Conservation (phyloP, 129 eudicot genomes). For the Arctium lappa region DNA sequence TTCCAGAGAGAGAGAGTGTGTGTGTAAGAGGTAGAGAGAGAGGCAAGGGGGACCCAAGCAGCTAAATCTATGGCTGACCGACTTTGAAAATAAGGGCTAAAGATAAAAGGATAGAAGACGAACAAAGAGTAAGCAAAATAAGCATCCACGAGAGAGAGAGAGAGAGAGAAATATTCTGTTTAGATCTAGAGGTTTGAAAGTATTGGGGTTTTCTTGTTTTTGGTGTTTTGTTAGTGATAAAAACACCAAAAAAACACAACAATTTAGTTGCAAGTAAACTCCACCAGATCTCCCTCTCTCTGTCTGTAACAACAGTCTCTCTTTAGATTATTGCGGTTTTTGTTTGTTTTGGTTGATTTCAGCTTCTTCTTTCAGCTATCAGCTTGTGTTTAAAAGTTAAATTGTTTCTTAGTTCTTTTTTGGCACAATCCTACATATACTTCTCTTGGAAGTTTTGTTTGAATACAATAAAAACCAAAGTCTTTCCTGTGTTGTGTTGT, state of each 20-base stretch:
- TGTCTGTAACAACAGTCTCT: slow-evolving; percentile 33
- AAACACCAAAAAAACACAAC: slow-evolving; percentile 50
- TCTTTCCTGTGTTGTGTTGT: slow-evolving; percentile 41
- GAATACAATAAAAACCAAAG: slow-evolving; percentile 51
- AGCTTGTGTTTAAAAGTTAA: slow-evolving; percentile 16
- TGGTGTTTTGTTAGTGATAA: slow-evolving; percentile 53
- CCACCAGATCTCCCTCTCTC: slow-evolving; percentile 49
- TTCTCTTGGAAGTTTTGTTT: slow-evolving; percentile 40
- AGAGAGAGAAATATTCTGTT: slow-evolving; percentile 42
- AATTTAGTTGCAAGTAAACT: slow-evolving; percentile 37
- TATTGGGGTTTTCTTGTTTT: slow-evolving; percentile 49
- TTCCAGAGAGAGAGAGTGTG: background rate
- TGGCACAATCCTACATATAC: slow-evolving; percentile 40
- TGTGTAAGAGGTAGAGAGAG: slow-evolving; percentile 30
- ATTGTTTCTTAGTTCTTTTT: slow-evolving; percentile 42
- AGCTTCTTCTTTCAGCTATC: slow-evolving; percentile 32
- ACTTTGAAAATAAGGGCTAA: slow-evolving; percentile 45
- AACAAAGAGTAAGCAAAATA: slow-evolving; percentile 30
- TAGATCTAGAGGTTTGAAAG: slow-evolving; percentile 23
- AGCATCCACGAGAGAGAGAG: slow-evolving; percentile 16
- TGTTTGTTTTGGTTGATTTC: slow-evolving; percentile 34
- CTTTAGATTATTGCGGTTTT: slow-evolving; percentile 45
- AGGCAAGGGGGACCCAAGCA: slow-evolving; percentile 39
- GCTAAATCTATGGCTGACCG: slow-evolving; percentile 79
- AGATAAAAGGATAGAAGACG: slow-evolving; percentile 51